Base-by-base conservation (phyloP, 106 monocot genomes). In the Agapanthus africanus region DNA sequence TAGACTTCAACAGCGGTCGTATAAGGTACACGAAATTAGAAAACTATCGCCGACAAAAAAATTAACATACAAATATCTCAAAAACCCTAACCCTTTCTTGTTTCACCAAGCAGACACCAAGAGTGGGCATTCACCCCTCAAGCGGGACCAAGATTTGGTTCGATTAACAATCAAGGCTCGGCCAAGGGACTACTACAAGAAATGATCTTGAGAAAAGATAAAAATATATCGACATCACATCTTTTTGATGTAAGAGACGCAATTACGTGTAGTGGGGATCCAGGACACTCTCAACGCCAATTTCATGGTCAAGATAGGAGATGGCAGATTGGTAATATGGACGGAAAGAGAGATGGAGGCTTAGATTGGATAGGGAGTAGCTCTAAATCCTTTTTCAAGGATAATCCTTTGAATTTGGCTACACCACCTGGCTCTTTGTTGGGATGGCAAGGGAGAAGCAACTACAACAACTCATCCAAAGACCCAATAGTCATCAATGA, bases 171-270 rank as follows among this genome's bases (percentile, higher is more conserved):
- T 57, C 82, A 78, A 60, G 70, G 65, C 39, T 77, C 70, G n/a
- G n/a, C n/a, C n/a, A n/a, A n/a, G n/a, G n/a, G n/a, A n/a, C n/a
- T n/a, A n/a, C n/a, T n/a, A n/a, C n/a, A 10, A 63, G 83, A 83
- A 35, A 81, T 85, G 70, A 77, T 82, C 40, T 75, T 74, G 37
- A 66, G 64, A 13, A 90, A 87, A 35, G 76, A 85, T 0, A 78
- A 65, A 32, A 84, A 87, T 44, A 65, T 80, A 4, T 67, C 81
- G 0, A 66, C 71, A 35, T 79, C 84, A 2, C 83, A 84, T 70
- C 72, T 85, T 60, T 88, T 85, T n/a, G 91, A 92, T 35, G 76
- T 79, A 23, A 65, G 85, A 64, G 74, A 80, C 23, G 78, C 73
- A 54, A 23, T 80, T 32, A 69, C 40, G 44, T 50, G 47, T 15